Conservation (phyloP, 768 basidiomycete species). For the Naganishia vaughanmartiniae region DNA sequence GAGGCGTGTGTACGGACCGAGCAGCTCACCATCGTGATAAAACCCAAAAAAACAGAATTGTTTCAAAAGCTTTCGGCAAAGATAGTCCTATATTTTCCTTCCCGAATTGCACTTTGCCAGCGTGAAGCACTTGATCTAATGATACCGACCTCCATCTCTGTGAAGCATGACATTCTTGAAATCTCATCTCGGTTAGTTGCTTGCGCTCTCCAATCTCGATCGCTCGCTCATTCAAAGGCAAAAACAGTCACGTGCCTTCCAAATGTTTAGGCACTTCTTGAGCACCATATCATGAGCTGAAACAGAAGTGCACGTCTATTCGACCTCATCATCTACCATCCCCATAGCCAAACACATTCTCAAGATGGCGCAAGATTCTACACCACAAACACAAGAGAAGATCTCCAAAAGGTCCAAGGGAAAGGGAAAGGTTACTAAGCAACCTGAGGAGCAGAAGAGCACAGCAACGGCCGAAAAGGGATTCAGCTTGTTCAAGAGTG, state of each 20-base stretch:
- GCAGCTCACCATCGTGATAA: constrained; percentile 14
- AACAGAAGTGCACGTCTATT: not conserved
- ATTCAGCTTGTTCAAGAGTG: constrained; percentile 14
- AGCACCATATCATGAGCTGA: not conserved
- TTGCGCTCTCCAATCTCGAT: not conserved
- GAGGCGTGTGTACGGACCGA: not conserved
- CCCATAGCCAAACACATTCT: not conserved
- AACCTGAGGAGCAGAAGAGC: constrained; percentile 15
- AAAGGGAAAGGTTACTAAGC: constrained; percentile 21
- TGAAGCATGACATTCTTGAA: not conserved
- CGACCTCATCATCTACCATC: not conserved
- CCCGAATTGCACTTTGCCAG: not conserved
- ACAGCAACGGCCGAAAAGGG: not conserved
- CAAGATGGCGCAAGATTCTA: constrained; percentile 10
- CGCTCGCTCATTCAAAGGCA: not conserved
- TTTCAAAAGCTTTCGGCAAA: not conserved
- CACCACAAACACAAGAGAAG: constrained; percentile 8
- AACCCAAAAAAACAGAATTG: not conserved
- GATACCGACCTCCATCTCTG: not conserved
- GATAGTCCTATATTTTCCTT: too few relatives aligned
- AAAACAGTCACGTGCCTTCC: not conserved
- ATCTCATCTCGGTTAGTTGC: not conserved
- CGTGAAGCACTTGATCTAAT: not conserved
- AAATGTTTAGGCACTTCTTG: not conserved
- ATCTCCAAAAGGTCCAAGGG: constrained; percentile 19